These are phyloP conservation scores for Limnomonas spitsbergensis DNA, from an alignment of 139 green algal genomes.

Conservation along the genomic window DNA sequence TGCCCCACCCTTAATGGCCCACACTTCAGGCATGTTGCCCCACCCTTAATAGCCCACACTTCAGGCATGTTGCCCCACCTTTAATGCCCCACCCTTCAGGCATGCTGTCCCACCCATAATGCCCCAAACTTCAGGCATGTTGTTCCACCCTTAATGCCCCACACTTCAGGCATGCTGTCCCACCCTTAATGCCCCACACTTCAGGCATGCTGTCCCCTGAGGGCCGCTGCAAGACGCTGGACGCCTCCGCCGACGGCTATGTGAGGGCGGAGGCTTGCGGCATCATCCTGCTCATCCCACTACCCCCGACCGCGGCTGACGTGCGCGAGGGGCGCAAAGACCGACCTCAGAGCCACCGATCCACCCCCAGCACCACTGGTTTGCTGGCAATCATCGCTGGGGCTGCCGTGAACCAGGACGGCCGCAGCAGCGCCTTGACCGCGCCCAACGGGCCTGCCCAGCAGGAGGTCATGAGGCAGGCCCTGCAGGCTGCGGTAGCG, in stretches of 20 bases:
- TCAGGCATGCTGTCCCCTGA: constrained; percentile 17
- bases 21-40: too few relatives aligned
- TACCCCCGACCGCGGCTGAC: neutral
- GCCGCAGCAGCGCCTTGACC: constrained; percentile 78
- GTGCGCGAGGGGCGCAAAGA: neutral
- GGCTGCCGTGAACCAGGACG: constrained; percentile 86
- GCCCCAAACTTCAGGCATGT: too few relatives aligned
- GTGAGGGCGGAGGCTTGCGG: constrained; percentile 62
- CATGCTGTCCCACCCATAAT: too few relatives aligned
- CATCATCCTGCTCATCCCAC: neutral
- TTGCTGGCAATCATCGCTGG: constrained; percentile 52
- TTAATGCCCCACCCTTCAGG: too few relatives aligned
- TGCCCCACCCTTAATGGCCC: too few relatives aligned
- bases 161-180: too few relatives aligned
- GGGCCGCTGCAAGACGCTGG: constrained; percentile 80
- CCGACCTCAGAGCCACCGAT: neutral
- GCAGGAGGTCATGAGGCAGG: constrained; percentile 66
- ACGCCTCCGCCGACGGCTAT: constrained; percentile 75
- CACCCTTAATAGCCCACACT: too few relatives aligned
- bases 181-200: too few relatives aligned
- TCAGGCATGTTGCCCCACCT: too few relatives aligned
- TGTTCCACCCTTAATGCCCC: too few relatives aligned
- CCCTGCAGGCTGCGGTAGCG: constrained; percentile 38
- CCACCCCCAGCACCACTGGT: neutral
- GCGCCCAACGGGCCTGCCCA: constrained; percentile 85